Base-by-base conservation (phyloP, 352 stramenopile genomes). In the Globisporangium okanoganense region DNA sequence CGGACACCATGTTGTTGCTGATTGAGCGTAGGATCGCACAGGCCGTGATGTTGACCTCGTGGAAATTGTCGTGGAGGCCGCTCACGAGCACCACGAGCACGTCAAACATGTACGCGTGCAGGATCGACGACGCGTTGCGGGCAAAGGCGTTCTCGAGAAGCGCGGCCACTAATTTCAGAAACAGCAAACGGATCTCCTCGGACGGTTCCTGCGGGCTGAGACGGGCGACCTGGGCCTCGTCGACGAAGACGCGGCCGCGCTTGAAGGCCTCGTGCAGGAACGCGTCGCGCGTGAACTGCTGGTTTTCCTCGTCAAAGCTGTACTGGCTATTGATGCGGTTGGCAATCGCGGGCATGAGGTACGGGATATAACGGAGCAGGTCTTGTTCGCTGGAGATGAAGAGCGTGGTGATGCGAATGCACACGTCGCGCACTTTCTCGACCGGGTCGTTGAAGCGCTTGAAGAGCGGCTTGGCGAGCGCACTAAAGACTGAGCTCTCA, bases 31-130 rank as follows among this genome's bases (percentile, higher is more conserved):
- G 64, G 14, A 87, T 70, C 18, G 62, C 41, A 44, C 83, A 96
- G 10, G 76, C 78, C 35, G 71, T 64, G 62, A 96, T 83, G 60
- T 94, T 96, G 27, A 97, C 62, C 2, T 93, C 84, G 20, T 88
- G 88, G 69, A 85, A 98, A 12, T 90, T 76, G 73, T 98, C 95
- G 48, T 82, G 69, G 3, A 97, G 56, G n/a, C 75, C 71, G 48
- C 57, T 77, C n/a, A 90, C 69, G 18, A 95, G 64, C 0, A 93
- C 16, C 8, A 92, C 61, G 24, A 95, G 16, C 24, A 92, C 67
- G 50, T 95, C 85, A 55, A 89, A 92, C 22, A 93, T 75, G 57
- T 93, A 93, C 10, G 84, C 82, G 63, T 93, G 79, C 12, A 95
- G 70, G 44, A 94, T 82, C 16, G 85, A 92, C 8, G 82, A 79